Conservation (phyloP, 1,139 yeast genomes). For the Citeromyces hawaiiensis region DNA sequence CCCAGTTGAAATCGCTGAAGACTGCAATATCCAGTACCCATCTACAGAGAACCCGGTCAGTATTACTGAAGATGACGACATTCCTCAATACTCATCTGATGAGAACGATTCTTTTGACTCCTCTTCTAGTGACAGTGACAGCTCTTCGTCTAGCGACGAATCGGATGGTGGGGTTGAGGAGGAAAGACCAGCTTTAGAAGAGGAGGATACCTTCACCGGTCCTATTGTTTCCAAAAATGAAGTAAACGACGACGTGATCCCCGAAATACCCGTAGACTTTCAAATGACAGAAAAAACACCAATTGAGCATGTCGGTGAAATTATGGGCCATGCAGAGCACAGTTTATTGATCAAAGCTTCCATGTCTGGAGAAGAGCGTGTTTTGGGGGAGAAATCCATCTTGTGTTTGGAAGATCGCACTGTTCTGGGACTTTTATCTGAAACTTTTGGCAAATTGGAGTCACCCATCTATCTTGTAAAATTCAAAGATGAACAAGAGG, state of each 20-base stretch:
- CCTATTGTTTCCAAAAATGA: conserved; percentile 79
- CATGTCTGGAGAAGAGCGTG: conserved; percentile 77
- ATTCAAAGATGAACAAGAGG: conserved; percentile 41
- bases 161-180: conserved; percentile 11
- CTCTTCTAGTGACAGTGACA: conserved; percentile 7
- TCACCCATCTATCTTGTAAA: conserved; percentile 74
- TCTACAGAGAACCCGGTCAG: too few species aligned
- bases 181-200: conserved; percentile 12
- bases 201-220: conserved; percentile 20
- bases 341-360: conserved; percentile 62
- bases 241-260: conserved; percentile 52
- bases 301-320: conserved; percentile 61
- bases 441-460: conserved; percentile 82
- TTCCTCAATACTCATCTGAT: conserved; percentile 3
- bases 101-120: conserved; percentile 6
- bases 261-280: conserved; percentile 57
- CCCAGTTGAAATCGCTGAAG: too few species aligned
- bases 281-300: conserved; percentile 43
- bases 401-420: conserved; percentile 65
- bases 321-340: conserved; percentile 57
- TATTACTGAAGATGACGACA: neutral
- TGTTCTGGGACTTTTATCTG: conserved; percentile 73
- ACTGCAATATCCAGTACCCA: too few species aligned
- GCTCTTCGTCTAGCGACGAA: conserved; percentile 13
- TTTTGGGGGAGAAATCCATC: conserved; percentile 70